Evolutionary conservation across 2,329 filamentous ascomycete genomes (phyloP).

Genomic region (Talaromyces sp.): DNA sequence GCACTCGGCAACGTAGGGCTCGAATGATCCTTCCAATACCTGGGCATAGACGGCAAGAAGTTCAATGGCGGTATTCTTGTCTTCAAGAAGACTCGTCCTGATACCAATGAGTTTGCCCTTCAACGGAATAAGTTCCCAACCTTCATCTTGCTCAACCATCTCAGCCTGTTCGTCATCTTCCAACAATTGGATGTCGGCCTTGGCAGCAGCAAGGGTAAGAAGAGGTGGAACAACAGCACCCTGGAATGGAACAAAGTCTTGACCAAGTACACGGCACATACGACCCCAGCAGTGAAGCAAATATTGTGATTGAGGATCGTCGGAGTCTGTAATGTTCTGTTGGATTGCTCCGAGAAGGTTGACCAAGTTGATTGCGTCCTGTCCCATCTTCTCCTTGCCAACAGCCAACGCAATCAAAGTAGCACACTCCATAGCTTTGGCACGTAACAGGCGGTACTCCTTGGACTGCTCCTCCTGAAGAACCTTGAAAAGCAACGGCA

Average conservation of each 20-base stretch:
- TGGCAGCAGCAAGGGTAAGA: constrained; percentile 84
- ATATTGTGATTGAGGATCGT: constrained; percentile 95
- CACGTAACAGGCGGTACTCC: constrained; percentile 84
- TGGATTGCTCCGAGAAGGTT: constrained; percentile 86
- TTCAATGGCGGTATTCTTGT: constrained; percentile 99
- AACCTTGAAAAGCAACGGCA: constrained; percentile 91
- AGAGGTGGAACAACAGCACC: constrained; percentile 92
- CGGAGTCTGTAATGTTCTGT: constrained; percentile 77
- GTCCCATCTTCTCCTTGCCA: constrained; percentile 85
- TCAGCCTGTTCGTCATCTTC: constrained; percentile 95
- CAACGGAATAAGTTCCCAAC: constrained; percentile 94
- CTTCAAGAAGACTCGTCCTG: constrained; percentile 92
- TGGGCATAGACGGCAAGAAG: constrained; percentile 96
- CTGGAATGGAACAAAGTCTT: constrained; percentile 89
- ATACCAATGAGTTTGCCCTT: constrained; percentile 99
- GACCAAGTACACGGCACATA: constrained; percentile 91
- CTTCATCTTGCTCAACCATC: constrained; percentile 88
- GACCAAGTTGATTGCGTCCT: constrained; percentile 82
- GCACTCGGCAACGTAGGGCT: constrained; percentile 85
- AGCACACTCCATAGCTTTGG: constrained; percentile 98
- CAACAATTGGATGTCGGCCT: constrained; percentile 93
- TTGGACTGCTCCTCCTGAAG: constrained; percentile 87
- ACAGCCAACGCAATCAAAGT: constrained; percentile 94
- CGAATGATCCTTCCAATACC: constrained; percentile 88
- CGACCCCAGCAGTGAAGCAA: constrained; percentile 98